These are phyloP conservation scores for Suillus americanus DNA, from an alignment of 768 basidiomycete species.

Conservation along the genomic window DNA sequence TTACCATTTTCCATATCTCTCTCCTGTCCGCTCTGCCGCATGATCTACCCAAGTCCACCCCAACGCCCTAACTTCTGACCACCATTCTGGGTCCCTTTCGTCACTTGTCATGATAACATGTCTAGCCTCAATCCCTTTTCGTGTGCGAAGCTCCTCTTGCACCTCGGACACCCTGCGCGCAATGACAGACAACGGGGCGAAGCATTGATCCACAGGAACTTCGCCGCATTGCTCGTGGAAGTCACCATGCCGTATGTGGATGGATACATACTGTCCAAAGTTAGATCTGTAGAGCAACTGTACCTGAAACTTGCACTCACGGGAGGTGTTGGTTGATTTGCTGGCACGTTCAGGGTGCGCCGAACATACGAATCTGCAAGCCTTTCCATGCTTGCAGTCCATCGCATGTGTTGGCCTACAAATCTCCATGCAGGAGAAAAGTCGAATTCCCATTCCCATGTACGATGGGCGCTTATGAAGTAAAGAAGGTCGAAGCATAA, in stretches of 20 bases:
- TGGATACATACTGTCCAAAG: constrained; percentile 47
- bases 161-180: constrained; percentile 55
- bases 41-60: constrained; percentile 59
- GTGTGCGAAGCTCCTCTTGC: constrained; percentile 45
- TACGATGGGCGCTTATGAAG: constrained; percentile 40
- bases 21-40: constrained; percentile 38
- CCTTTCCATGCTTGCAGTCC: constrained; percentile 40
- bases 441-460: constrained; percentile 54
- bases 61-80: constrained; percentile 45
- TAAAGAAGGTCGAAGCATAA: constrained; percentile 28
- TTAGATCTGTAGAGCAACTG: neutral
- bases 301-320: constrained; percentile 32
- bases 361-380: constrained; percentile 49
- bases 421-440: constrained; percentile 60
- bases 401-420: constrained; percentile 52
- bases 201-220: constrained; percentile 43
- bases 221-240: constrained; percentile 48
- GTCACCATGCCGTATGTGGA: constrained; percentile 58
- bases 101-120: constrained; percentile 68
- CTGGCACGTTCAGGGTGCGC: constrained; percentile 39
- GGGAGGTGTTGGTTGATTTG: constrained; percentile 44
- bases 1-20: constrained; percentile 50
- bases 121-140: constrained; percentile 43
- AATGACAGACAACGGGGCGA: constrained; percentile 49
- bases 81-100: constrained; percentile 55